Evolutionary conservation across 1,139 yeast genomes (phyloP), one percentile per base, ranked within the genome.

Genomic region (Pichiaceae sp.): DNA sequence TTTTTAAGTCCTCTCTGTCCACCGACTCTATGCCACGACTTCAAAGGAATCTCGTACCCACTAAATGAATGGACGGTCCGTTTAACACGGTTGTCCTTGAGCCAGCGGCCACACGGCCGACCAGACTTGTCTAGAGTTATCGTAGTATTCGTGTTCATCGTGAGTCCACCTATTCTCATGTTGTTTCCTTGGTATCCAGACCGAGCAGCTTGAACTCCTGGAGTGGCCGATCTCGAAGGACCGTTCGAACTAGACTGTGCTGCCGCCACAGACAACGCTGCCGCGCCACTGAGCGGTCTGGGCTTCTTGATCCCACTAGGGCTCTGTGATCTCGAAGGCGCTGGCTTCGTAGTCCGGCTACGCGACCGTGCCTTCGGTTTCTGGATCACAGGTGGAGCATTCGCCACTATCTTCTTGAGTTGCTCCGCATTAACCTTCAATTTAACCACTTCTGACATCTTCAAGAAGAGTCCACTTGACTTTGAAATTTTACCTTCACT

Each of bases 81-180:
- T 29, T 4, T 31, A 21, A 18, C 16, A 9, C 12, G 14, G 3
- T 29, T 17, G 15, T 20, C 19, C 15, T 38, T 40, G 26, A 34
- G 27, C 50, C 52, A 45, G 24, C 38, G 41, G 24, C 29, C 42
- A 24, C 43, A 37, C 3, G 49, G 50, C 21, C 29, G 43, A 4
- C 54, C 55, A 5, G 51, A 40, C 23, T 39, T 42, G 34, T 51
- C 56, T 28, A 50, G 38, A n/a, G 46, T 48, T 3, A 45, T 45
- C 5, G 43, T 36, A 7, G 44, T 37, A n/a, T 38, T 38, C 2
- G 45, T 31, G 28, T 44, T 44, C 48, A 44, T 44, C 16, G 42
- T 40, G 23, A 40, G 21, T 4, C 37, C 43, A 21, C 48, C 48
- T 9, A 42, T 32, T 20, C 46, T 29, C 21, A 38, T 29, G 11